These are phyloP conservation scores for Coprinopsis sp. DNA, from an alignment of 768 basidiomycete genomes.

Conservation along the genomic window DNA sequence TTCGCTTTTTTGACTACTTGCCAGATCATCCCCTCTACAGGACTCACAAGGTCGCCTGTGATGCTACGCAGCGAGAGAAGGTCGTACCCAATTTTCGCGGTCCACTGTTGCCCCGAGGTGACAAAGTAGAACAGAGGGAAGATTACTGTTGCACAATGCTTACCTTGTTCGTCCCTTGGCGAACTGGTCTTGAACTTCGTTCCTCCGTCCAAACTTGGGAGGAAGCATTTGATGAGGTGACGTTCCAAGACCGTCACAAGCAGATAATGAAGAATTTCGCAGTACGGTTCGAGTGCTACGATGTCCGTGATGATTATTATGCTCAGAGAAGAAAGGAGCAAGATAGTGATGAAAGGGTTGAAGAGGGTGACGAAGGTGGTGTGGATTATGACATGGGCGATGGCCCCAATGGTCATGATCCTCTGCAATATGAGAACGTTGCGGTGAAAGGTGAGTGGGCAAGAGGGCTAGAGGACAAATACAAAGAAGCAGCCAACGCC, in stretches of 20 bases:
- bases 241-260: conserved; percentile 8
- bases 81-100: conserved; percentile 28
- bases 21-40: conserved; percentile 9
- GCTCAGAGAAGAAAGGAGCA: conserved; percentile 12
- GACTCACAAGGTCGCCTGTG: conserved; percentile 7
- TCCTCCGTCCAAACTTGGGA: conserved; percentile 15
- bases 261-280: conserved; percentile 22
- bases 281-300: conserved; percentile 23
- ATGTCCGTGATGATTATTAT: conserved; percentile 21
- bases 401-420: not conserved
- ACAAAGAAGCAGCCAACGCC: not conserved
- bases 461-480: not conserved
- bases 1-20: conserved; percentile 7
- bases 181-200: conserved; percentile 25
- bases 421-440: not conserved
- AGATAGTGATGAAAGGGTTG: not conserved
- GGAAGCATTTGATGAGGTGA: conserved; percentile 14
- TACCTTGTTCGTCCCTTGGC: conserved; percentile 30
- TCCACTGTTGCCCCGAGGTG: conserved; percentile 21
- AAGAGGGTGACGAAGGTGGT: conserved; percentile 1
- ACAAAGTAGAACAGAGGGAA: conserved; percentile 28
- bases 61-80: not conserved
- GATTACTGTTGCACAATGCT: conserved; percentile 30
- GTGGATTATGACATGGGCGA: conserved; percentile 5
- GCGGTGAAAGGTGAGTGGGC: not conserved